Base-by-base conservation (phyloP, 768 basidiomycete species). In the Sporobolomyces roseus region DNA sequence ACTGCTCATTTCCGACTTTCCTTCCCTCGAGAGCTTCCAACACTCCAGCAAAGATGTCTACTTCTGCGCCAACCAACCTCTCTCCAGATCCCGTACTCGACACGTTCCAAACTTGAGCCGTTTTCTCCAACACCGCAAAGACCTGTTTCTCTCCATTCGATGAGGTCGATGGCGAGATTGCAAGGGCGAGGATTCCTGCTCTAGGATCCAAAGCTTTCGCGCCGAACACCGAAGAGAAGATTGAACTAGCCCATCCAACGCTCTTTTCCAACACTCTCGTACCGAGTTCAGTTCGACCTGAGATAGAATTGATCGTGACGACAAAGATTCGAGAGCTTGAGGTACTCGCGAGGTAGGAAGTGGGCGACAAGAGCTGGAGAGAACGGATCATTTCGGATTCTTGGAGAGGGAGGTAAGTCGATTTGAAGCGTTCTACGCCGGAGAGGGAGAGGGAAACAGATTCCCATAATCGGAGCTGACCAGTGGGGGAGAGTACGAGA, bases 381-480 rank as follows among this genome's bases (percentile, higher is more conserved):
- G 64, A 75, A 23, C 66, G 65, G 29, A 78, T 77, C 27, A 77
- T 73, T 51, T 77, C 75, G 6, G 10, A 17, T 25, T 16, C 27
- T 13, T n/a, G 19, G 19, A 70, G 77, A 14, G 78, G 64, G 14
- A 71, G 65, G 1, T 78, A 48, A 19, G 55, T 41, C 38, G 38
- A 48, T 33, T 75, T 74, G 61, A 66, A 79, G 17, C 79, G 72
- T 33, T 79, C 79, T 17, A 76, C 77, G 43, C 78, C 79, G 21
- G 77, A 74, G 29, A 81, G 73, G 12, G 78, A 77, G 14, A 74
- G 49, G 29, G 74, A 74, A 68, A 93, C 87, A 67, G 86, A 88
- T 63, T 92, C 87, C 93, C 93, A 97, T 77, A 90, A 89, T 43
- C 89, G 85, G 63, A 91, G 80, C 70, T 86, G 81, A 6, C 93